Conservation (phyloP, 2,329 filamentous ascomycete genomes). For the Epichloe bromicola region DNA sequence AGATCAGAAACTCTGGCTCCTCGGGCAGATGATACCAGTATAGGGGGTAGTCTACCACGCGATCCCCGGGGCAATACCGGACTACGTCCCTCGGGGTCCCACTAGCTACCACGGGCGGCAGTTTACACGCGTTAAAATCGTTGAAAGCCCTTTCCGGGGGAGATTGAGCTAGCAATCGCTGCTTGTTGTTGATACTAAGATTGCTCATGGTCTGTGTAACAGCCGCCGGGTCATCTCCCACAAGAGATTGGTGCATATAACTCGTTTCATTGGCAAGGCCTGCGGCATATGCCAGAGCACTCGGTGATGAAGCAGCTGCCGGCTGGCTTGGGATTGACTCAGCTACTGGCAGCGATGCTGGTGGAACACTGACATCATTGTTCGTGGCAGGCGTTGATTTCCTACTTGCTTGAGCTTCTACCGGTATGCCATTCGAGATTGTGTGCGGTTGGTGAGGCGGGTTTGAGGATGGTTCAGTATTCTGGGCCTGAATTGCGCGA, state of each 20-base stretch:
- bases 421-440: background rate
- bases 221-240: background rate
- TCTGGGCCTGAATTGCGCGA: background rate
- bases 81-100: slow-evolving; percentile 14
- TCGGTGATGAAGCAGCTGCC: background rate
- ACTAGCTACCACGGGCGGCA: slow-evolving; percentile 8
- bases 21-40: slow-evolving; percentile 20
- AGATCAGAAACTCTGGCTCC: slow-evolving; percentile 22
- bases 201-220: slow-evolving; percentile 1
- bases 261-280: background rate
- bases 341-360: background rate
- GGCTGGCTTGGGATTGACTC: background rate
- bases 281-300: background rate
- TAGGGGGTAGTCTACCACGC: slow-evolving; percentile 15
- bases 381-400: background rate
- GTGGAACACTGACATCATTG: background rate
- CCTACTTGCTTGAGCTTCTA: background rate
- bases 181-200: background rate
- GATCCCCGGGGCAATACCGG: slow-evolving; percentile 16
- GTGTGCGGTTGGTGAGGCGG: background rate
- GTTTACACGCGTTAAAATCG: background rate
- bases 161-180: background rate
- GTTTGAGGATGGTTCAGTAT: background rate
- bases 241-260: background rate
- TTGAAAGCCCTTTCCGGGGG: background rate